Percentiles rank a stretch among this genome's conserved stretches.
Conservation (phyloP, 306 rosid species). For the Lathyrus sativus region DNA sequence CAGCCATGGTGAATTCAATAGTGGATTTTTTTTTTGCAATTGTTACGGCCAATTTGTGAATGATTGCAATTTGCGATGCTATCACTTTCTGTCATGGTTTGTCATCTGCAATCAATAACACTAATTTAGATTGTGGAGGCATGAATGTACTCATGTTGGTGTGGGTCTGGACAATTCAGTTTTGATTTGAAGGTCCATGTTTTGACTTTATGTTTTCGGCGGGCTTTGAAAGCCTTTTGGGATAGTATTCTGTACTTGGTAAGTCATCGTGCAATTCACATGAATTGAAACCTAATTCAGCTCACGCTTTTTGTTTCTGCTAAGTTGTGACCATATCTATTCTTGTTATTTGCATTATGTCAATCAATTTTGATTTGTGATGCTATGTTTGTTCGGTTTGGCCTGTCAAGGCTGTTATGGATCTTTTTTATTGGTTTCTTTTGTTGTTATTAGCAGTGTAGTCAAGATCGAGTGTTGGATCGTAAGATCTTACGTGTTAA, state of each 20-base stretch:
- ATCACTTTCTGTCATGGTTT: not conserved
- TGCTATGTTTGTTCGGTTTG: not conserved
- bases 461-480: no score
- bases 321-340: not conserved
- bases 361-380: not conserved
- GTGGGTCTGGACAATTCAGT: not conserved
- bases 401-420: not conserved
- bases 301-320: not conserved
- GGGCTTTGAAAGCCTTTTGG: not conserved
- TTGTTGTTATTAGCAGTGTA: no score
- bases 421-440: not conserved
- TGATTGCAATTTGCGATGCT: not conserved
- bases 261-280: not conserved
- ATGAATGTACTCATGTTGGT: not conserved
- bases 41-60: not conserved
- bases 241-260: slow-evolving; percentile 5
- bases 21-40: not conserved
- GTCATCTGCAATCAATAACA: not conserved
- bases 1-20: not conserved
- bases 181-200: not conserved
- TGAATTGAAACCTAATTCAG: no score
- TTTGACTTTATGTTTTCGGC: not conserved
- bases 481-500: no score
- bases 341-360: not conserved
- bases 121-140: not conserved